These are phyloP conservation scores for Phytopythium boreale DNA, from an alignment of 352 stramenopile species.

Conservation along the genomic window DNA sequence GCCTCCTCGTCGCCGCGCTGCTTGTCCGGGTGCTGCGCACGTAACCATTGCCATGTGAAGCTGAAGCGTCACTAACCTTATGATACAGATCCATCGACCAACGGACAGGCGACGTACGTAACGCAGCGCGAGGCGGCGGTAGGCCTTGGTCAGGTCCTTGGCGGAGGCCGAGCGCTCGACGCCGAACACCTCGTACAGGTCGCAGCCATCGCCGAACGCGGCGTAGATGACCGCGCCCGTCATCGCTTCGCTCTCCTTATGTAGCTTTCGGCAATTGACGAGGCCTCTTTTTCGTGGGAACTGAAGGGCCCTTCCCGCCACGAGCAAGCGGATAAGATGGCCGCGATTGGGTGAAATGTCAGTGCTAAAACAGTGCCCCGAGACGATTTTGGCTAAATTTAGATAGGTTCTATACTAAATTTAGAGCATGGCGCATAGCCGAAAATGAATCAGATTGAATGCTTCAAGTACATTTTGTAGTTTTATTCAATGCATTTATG, in stretches of 20 bases:
- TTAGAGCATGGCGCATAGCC: too few species aligned
- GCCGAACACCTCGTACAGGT: conserved; percentile 80
- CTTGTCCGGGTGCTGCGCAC: conserved; percentile 86
- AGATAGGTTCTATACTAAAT: too few species aligned
- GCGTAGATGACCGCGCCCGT: conserved; percentile 43
- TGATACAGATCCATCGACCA: conserved; percentile 1
- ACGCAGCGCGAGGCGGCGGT: conserved; percentile 69
- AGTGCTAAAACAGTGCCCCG: too few species aligned
- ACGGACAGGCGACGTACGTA: conserved; percentile 31
- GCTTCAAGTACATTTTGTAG: too few species aligned
- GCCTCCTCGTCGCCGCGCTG: conserved; percentile 67
- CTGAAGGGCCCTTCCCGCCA: neutral
- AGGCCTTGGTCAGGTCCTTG: conserved; percentile 73
- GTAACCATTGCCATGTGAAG: neutral
- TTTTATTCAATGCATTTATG: too few species aligned
- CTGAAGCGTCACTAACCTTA: conserved; percentile 9
- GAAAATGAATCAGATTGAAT: too few species aligned
- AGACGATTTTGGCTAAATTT: too few species aligned
- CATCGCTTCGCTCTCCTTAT: conserved; percentile 11
- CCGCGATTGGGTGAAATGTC: neutral
- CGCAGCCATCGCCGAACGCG: conserved; percentile 57
- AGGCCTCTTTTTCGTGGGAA: neutral
- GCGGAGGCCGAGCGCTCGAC: conserved; percentile 46
- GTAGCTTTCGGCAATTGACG: neutral
- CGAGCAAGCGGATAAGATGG: neutral